A percentile compares a stretch with the other conserved stretches of the same genome.
phyloP scores from a whole-genome alignment of 495 filamentous ascomycete genomes.

The Evernia prunastri region DNA sequence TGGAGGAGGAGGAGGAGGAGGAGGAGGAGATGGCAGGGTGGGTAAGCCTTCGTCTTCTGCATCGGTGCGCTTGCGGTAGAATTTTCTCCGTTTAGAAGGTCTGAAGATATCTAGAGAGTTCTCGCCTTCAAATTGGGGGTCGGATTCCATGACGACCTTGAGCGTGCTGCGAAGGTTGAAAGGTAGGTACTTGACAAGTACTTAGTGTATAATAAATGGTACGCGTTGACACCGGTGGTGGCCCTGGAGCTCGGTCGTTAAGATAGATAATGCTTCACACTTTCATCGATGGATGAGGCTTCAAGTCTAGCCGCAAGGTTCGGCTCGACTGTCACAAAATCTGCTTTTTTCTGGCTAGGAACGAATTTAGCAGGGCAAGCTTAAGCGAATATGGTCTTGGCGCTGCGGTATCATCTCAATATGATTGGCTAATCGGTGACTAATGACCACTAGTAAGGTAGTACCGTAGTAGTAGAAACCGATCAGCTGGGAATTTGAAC shows the following conservation, averaged over 20 bases:
- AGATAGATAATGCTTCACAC: background rate
- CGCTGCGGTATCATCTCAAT: too few species aligned
- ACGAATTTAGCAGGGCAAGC: background rate
- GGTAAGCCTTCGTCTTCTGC: conserved; percentile 22
- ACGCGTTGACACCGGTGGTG: background rate
- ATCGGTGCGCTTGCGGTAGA: conserved; percentile 56
- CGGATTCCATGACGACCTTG: background rate
- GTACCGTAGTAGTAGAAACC: too few species aligned
- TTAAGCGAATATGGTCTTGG: background rate
- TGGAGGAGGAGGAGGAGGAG: conserved; percentile 7
- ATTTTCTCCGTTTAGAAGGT: conserved; percentile 66
- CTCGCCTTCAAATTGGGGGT: background rate
- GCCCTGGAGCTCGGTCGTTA: too few species aligned
- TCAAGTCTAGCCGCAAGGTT: background rate
- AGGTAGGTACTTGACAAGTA: background rate
- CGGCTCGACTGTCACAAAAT: background rate
- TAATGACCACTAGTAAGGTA: too few species aligned
- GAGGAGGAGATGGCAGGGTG: conserved; percentile 17
- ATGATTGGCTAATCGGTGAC: background rate
- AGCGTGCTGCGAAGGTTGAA: background rate
- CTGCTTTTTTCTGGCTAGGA: background rate
- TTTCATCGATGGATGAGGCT: background rate
- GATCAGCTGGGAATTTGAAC: background rate
- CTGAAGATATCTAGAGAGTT: conserved; percentile 46
- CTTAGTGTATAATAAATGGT: background rate